Evolutionary conservation across 441 rosid genomes (phyloP).

Genomic region (Syzygium malaccense): DNA sequence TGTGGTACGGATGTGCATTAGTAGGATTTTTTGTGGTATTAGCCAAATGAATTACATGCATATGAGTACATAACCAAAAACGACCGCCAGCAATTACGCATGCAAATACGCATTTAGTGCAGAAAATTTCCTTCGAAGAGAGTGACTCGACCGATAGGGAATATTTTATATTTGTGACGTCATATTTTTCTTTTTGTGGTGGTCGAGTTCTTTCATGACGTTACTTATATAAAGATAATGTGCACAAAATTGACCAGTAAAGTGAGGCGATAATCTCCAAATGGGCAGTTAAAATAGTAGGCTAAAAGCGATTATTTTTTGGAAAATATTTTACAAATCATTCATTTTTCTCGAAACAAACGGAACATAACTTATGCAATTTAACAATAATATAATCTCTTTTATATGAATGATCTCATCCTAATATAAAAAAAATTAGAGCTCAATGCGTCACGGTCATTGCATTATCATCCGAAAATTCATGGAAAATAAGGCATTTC

Average conservation of each 20-base stretch:
- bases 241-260: not conserved
- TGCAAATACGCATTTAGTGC: not conserved
- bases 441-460: not conserved
- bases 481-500: not conserved
- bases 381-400: not conserved
- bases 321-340: no score
- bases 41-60: not conserved
- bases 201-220: not conserved
- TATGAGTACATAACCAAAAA: not conserved
- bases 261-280: not conserved
- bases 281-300: not conserved
- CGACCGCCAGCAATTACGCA: not conserved
- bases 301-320: no score
- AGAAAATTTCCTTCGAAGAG: not conserved
- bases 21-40: not conserved
- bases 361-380: not conserved
- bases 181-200: not conserved
- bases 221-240: not conserved
- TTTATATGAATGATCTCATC: not conserved
- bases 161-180: not conserved
- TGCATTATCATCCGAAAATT: not conserved
- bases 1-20: fast-evolving
- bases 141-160: not conserved
- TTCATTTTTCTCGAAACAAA: no score
- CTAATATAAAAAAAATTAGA: not conserved